Conservation (phyloP, 83 land plant species). For the Diphasiastrum complanatum region DNA sequence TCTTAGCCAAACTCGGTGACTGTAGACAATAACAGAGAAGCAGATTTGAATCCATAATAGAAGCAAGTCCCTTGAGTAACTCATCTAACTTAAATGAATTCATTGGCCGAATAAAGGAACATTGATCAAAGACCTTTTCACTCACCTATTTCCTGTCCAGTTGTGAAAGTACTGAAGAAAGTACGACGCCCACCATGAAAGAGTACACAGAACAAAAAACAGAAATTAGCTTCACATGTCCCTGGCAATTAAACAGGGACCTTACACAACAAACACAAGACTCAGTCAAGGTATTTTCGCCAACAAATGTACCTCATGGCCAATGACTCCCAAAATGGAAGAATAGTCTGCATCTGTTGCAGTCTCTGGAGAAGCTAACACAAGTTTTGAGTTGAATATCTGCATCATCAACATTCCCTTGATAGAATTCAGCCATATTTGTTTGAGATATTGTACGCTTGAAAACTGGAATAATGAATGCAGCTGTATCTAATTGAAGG, state of each 20-base stretch:
- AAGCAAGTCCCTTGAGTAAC: too few species aligned
- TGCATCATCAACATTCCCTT: too few species aligned
- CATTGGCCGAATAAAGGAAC: neutral
- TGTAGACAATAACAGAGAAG: too few species aligned
- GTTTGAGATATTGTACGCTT: too few species aligned
- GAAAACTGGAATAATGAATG: too few species aligned
- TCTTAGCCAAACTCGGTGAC: too few species aligned
- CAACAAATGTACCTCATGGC: conserved; percentile 71
- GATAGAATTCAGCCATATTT: too few species aligned
- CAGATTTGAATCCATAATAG: too few species aligned
- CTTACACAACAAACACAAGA: too few species aligned
- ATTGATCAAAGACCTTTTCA: neutral
- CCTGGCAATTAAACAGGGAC: too few species aligned
- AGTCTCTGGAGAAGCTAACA: conserved; percentile 93
- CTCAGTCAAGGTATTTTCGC: neutral
- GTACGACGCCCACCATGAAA: too few species aligned
- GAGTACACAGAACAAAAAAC: conserved; percentile 1
- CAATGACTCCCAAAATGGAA: conserved; percentile 92
- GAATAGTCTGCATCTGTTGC: conserved; percentile 95
- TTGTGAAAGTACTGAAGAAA: conserved; percentile 90
- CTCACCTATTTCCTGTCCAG: conserved; percentile 98
- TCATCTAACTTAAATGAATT: neutral
- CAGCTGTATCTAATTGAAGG: too few species aligned
- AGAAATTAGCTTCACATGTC: neutral
- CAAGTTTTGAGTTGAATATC: conserved; percentile 95